Evolutionary conservation across 768 basidiomycete species (phyloP).

Genomic region (Mycena pura): DNA sequence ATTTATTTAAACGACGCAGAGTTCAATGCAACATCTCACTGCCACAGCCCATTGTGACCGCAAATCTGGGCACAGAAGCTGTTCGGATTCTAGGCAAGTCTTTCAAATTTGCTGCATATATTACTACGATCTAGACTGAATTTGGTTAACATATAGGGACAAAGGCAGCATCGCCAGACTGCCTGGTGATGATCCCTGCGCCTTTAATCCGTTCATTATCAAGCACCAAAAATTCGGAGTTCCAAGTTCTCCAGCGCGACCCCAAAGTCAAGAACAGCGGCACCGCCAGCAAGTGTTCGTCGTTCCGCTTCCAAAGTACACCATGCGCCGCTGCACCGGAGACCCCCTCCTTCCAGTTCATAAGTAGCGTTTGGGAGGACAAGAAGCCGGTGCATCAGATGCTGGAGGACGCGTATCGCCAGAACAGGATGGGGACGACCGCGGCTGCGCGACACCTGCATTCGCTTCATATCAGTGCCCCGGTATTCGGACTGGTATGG

Average conservation of each 20-base stretch:
- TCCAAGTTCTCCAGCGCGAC: conserved; percentile 52
- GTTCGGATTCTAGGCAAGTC: conserved; percentile 46
- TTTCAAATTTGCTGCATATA: too few species aligned
- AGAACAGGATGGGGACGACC: conserved; percentile 63
- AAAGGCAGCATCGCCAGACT: conserved; percentile 57
- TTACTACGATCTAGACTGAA: not conserved
- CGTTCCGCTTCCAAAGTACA: conserved; percentile 59
- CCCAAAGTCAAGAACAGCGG: conserved; percentile 43
- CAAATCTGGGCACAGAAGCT: conserved; percentile 35
- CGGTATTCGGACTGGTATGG: conserved; percentile 63
- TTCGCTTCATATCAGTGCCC: conserved; percentile 50
- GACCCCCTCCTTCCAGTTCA: conserved; percentile 56
- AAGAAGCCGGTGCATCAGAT: conserved; percentile 60
- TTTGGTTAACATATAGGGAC: conserved; percentile 25
- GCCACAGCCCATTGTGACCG: conserved; percentile 46
- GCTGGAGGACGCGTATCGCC: conserved; percentile 61
- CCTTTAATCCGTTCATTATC: conserved; percentile 48
- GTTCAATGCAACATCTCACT: conserved; percentile 56
- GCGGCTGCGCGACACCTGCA: conserved; percentile 57
- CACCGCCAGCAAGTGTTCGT: conserved; percentile 47
- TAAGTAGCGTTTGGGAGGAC: conserved; percentile 64
- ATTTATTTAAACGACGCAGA: conserved; percentile 34
- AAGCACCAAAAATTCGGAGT: conserved; percentile 51
- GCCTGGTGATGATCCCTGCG: conserved; percentile 53
- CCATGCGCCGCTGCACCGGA: conserved; percentile 55